Conservation (phyloP, 1,139 yeast species). For the Yamadazyma songkhlaensis region DNA sequence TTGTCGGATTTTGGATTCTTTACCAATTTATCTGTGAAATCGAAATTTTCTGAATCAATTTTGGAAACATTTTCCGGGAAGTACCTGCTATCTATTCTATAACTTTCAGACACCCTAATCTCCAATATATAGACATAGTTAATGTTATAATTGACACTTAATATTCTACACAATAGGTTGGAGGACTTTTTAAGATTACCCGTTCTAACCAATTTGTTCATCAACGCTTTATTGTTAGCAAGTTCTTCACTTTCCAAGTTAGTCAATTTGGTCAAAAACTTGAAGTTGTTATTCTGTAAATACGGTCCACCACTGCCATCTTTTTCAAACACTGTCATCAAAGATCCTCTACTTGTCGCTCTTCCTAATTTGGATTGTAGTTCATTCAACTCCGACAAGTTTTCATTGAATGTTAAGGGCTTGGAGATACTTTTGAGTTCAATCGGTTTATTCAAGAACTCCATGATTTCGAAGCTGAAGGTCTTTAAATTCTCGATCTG, state of each 20-base stretch:
- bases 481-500: constrained; percentile 32
- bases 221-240: constrained; percentile 23
- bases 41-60: constrained; percentile 44
- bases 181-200: constrained; percentile 47
- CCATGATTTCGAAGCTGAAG: constrained; percentile 43
- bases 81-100: constrained; percentile 33
- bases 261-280: constrained; percentile 31
- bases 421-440: constrained; percentile 10
- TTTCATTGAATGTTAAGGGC: constrained; percentile 11
- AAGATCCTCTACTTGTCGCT: constrained; percentile 45
- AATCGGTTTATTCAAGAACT: constrained; percentile 35
- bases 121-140: constrained; percentile 58
- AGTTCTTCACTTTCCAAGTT: constrained; percentile 16
- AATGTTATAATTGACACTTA: constrained; percentile 37
- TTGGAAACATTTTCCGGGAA: constrained; percentile 39
- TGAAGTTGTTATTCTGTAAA: constrained; percentile 43
- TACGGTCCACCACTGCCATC: constrained; percentile 65
- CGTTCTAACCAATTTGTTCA: constrained; percentile 38
- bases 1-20: constrained; percentile 19
- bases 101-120: constrained; percentile 49
- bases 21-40: constrained; percentile 32
- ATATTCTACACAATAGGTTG: constrained; percentile 32
- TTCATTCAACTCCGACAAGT: constrained; percentile 22
- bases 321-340: constrained; percentile 49
- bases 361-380: constrained; percentile 44